phyloP scores from a whole-genome alignment of 495 filamentous ascomycete species.

The Sporormia fimetaria region DNA sequence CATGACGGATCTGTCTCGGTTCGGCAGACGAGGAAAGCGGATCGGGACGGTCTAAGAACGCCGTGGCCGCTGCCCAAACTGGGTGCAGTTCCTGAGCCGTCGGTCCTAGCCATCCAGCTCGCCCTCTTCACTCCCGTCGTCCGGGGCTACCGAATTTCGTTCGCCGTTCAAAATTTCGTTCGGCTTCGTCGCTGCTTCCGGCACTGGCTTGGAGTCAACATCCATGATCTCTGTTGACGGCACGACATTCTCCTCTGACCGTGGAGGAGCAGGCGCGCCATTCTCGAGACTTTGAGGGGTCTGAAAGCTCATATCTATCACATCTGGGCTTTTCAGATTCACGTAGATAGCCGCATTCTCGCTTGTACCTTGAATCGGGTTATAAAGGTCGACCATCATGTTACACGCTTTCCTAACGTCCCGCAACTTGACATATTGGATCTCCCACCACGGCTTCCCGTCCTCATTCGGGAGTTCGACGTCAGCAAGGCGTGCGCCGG shows the following conservation, averaged over 20 bases:
- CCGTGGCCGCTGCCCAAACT: no score
- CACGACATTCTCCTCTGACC: slow-evolving; percentile 1
- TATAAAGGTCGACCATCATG: slow-evolving; percentile 63
- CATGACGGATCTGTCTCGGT: no score
- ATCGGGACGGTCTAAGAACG: no score
- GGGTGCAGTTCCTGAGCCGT: no score
- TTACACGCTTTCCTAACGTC: slow-evolving; percentile 55
- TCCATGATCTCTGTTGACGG: neutral
- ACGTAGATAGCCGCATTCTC: slow-evolving; percentile 31
- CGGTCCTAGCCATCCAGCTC: slow-evolving; percentile 14
- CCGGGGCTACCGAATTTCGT: neutral
- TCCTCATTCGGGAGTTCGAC: slow-evolving; percentile 62
- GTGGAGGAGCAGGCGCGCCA: slow-evolving; percentile 15
- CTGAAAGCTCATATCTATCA: no score
- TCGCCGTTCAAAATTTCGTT: neutral
- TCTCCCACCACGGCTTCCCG: slow-evolving; percentile 82
- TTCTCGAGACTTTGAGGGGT: slow-evolving; percentile 29
- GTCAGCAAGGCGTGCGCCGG: slow-evolving; percentile 57
- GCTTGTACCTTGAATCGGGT: slow-evolving; percentile 32
- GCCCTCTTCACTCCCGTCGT: slow-evolving; percentile 13
- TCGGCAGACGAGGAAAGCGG: no score
- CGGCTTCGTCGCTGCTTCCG: neutral
- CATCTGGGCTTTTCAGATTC: no score
- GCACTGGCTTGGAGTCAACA: neutral
- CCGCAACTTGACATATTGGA: slow-evolving; percentile 49